Evolutionary conservation across 73 alveolate species (phyloP), one percentile per base, ranked within the genome.

Genomic region (Loxodes magnus): DNA sequence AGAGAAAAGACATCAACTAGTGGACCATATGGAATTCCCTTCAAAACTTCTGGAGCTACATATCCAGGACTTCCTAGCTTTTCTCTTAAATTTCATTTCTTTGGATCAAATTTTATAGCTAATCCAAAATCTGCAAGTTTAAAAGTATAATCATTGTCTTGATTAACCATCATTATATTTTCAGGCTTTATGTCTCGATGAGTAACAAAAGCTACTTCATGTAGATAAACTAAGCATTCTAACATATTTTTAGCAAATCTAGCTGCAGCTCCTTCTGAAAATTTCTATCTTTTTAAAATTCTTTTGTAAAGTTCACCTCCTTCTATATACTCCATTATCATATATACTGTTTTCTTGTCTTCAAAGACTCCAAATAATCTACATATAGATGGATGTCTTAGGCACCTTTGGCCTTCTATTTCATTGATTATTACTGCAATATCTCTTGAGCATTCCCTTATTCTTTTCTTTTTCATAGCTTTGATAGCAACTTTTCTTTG

Each of bases 81-180:
- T 27, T 35, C 2, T 39, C n/a, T 3, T 30, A 24, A 0, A 39
- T 58, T 53, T 51, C 33, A 12, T 38, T 57, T 16, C 35, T n/a
- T n/a, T n/a, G n/a, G n/a, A n/a, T n/a, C n/a, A n/a, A n/a, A 52
- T 15, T 36, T 7, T 37, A 34, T 51, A 17, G 77, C 74, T 26
- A 79, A 64, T 3, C 93, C 93, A 51, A 79, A 79, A 48, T 79
- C 93, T 21, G 67, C 72, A 38, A 79, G 46, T 66, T 79, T 79
- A 26, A 79, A 25, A 37, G 64, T 56, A 27, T 67, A 61, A 23
- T 67, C 67, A 61, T 79, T 59, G 43, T 56, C 43, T 38, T 63
- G 71, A 39, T 63, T 49, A 25, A 64, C 39, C 28, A 56, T 33
- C 80, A 72, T 63, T 4, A 72, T 63, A 48, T 72, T 72, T 35